phyloP scores from a whole-genome alignment of 495 filamentous ascomycete species.

The Hypoxylon cercidicola region DNA sequence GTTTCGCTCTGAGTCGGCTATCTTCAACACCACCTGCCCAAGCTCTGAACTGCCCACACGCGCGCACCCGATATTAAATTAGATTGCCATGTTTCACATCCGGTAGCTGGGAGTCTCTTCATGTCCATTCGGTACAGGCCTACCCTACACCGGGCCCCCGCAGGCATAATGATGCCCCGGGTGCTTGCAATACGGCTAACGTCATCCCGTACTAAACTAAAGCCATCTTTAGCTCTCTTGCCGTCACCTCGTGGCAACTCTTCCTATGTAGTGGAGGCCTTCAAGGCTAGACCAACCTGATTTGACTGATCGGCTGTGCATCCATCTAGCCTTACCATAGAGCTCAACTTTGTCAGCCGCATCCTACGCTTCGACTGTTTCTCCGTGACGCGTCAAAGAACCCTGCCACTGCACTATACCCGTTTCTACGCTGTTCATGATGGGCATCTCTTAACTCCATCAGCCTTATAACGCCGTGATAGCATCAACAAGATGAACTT shows the following conservation, averaged over 20 bases:
- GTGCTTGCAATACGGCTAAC: slow-evolving; percentile 6
- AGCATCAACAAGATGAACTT: neutral
- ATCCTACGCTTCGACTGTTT: slow-evolving; percentile 21
- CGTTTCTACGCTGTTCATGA: slow-evolving; percentile 9
- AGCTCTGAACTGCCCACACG: neutral
- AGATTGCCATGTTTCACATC: slow-evolving; percentile 1
- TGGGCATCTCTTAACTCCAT: slow-evolving; percentile 19
- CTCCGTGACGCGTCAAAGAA: slow-evolving; percentile 5
- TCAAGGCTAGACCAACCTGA: neutral
- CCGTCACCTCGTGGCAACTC: slow-evolving; percentile 10
- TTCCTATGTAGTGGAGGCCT: neutral
- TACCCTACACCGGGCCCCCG: slow-evolving; percentile 13
- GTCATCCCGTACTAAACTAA: slow-evolving; percentile 34
- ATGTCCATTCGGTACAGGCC: slow-evolving; percentile 8
- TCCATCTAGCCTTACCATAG: neutral
- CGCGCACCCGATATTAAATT: neutral
- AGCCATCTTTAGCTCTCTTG: slow-evolving; percentile 18
- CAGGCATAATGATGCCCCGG: slow-evolving; percentile 34
- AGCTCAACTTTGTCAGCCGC: slow-evolving; percentile 3
- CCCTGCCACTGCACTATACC: slow-evolving; percentile 7
- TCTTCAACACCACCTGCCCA: neutral
- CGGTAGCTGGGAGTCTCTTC: slow-evolving; percentile 14
- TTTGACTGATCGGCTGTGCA: neutral
- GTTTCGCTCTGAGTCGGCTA: neutral
- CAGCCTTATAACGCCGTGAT: slow-evolving; percentile 9